Evolutionary conservation across 495 filamentous ascomycete species (phyloP).

Genomic region (Penicillium waksmanii): DNA sequence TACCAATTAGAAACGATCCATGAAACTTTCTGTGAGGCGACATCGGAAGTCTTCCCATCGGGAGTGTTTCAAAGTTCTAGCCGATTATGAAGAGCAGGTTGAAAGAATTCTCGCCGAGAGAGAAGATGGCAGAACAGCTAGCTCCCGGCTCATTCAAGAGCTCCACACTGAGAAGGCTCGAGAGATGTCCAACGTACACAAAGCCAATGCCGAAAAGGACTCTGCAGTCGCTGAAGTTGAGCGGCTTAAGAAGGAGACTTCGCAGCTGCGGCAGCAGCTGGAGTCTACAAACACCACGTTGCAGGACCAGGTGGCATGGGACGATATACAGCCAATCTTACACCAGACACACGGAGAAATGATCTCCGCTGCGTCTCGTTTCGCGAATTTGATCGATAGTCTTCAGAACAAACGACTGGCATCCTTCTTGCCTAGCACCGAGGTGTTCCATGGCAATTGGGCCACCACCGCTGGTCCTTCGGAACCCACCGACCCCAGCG

Average conservation of each 20-base stretch:
- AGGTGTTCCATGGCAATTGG: slow-evolving; percentile 17
- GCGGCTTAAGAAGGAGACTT: slow-evolving; percentile 9
- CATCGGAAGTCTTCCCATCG: not conserved
- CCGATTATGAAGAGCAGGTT: not conserved
- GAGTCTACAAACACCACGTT: slow-evolving; percentile 17
- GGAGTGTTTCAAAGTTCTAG: not conserved
- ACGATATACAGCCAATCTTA: slow-evolving; percentile 19
- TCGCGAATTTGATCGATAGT: slow-evolving; percentile 13
- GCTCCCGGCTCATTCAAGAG: not conserved
- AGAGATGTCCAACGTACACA: not conserved
- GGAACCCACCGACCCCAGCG: slow-evolving; percentile 2
- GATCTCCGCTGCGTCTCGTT: slow-evolving; percentile 16
- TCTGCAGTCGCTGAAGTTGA: slow-evolving; percentile 8
- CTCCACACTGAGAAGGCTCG: not conserved
- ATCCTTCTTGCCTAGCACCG: slow-evolving; percentile 19
- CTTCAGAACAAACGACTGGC: slow-evolving; percentile 19
- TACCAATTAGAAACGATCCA: not conserved
- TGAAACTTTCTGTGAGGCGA: not conserved
- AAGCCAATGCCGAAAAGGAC: not conserved
- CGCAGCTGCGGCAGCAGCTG: slow-evolving; percentile 17
- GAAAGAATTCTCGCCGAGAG: not conserved
- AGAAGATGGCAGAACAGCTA: not conserved
- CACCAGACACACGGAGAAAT: slow-evolving; percentile 20
- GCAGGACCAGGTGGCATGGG: slow-evolving; percentile 19
- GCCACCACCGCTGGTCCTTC: slow-evolving; percentile 8